Percentiles rank a stretch among this genome's conserved stretches.
phyloP scores from a whole-genome alignment of 371 early-diverging fungal species.

The Vairimorpha apis region DNA sequence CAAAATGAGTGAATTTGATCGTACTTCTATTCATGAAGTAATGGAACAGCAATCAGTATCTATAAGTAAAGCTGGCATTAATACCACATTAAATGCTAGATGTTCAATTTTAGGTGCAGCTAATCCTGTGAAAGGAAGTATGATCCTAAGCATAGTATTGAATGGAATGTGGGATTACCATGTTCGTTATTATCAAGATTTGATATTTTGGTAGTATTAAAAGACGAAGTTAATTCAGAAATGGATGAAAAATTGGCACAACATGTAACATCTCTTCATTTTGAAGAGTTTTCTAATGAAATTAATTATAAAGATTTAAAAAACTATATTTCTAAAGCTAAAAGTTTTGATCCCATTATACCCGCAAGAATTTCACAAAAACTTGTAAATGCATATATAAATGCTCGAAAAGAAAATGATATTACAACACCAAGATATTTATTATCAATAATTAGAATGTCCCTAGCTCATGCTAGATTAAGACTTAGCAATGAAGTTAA shows the following conservation, averaged over 20 bases:
- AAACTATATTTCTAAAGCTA: constrained; percentile 35
- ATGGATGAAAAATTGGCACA: constrained; percentile 68
- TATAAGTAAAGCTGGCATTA: constrained; percentile 97
- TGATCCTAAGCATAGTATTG: constrained; percentile 75
- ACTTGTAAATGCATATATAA: constrained; percentile 56
- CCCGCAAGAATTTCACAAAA: constrained; percentile 30
- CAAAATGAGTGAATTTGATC: constrained; percentile 84
- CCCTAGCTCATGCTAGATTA: constrained; percentile 77
- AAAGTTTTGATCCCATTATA: constrained; percentile 33
- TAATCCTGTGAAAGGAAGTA: constrained; percentile 91
- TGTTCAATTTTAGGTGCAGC: constrained; percentile 93
- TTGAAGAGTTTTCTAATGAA: constrained; percentile 20
- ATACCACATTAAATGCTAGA: constrained; percentile 92
- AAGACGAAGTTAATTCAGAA: constrained; percentile 77
- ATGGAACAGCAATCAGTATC: constrained; percentile 99
- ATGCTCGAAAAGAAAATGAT: constrained; percentile 66
- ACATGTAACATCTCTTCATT: constrained; percentile 58
- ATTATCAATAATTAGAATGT: constrained; percentile 78
- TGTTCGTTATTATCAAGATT: constrained; percentile 87
- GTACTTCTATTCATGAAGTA: constrained; percentile 93
- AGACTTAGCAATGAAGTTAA: constrained; percentile 72
- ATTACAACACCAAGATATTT: constrained; percentile 65
- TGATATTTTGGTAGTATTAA: constrained; percentile 82
- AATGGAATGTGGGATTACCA: constrained; percentile 88
- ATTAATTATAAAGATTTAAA: constrained; percentile 30